These are phyloP conservation scores for Mortierella sp. DNA, from an alignment of 371 early-diverging fungal species.

Conservation along the genomic window DNA sequence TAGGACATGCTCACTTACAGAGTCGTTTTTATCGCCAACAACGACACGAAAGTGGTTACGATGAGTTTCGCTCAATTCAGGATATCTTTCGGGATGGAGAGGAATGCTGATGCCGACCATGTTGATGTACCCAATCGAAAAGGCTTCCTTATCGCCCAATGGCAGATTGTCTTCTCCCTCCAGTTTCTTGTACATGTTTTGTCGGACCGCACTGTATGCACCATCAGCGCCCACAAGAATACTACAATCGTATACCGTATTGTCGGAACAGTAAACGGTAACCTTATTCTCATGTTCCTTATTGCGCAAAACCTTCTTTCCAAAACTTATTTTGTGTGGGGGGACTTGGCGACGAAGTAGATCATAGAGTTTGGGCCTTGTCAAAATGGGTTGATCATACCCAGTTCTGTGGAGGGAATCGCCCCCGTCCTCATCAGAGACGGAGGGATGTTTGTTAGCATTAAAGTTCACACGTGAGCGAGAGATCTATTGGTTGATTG, in stretches of 20 bases:
- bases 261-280: constrained; percentile 14
- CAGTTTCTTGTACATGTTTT: constrained; percentile 18
- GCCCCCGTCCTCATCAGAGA: no score
- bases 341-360: constrained; percentile 5
- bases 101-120: constrained; percentile 22
- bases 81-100: constrained; percentile 7
- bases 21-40: background rate
- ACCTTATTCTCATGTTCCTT: constrained; percentile 7
- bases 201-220: constrained; percentile 16
- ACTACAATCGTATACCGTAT: constrained; percentile 5
- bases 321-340: background rate
- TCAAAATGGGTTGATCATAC: constrained; percentile 5
- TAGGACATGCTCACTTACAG: background rate
- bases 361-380: constrained; percentile 16
- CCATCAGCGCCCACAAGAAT: constrained; percentile 27
- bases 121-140: constrained; percentile 6
- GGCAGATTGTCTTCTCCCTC: constrained; percentile 3
- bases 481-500: no score
- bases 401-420: background rate
- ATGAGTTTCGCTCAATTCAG: constrained; percentile 9
- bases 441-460: no score
- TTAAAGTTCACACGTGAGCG: no score
- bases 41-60: constrained; percentile 4
- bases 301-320: constrained; percentile 8
- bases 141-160: constrained; percentile 2